Conservation (phyloP, 2,329 filamentous ascomycete species). For the Aspergillus vadensis region DNA sequence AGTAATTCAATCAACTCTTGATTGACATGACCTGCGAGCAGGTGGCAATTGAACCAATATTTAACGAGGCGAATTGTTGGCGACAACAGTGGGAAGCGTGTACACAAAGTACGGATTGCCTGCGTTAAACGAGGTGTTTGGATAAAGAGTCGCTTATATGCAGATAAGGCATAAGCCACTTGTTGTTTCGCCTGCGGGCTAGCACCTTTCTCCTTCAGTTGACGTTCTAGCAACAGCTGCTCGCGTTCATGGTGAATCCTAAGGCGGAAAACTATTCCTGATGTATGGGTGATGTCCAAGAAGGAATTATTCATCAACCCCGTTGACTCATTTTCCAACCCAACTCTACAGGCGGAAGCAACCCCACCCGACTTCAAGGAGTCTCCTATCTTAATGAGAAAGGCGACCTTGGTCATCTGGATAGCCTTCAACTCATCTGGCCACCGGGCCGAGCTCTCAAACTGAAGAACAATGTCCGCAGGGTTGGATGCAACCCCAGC, state of each 20-base stretch:
- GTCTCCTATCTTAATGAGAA: constrained; percentile 72
- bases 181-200: constrained; percentile 68
- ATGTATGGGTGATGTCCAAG: constrained; percentile 76
- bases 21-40: constrained; percentile 72
- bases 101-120: constrained; percentile 76
- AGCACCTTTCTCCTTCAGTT: constrained; percentile 70
- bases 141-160: constrained; percentile 70
- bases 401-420: constrained; percentile 90
- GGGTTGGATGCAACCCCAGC: constrained; percentile 45
- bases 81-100: constrained; percentile 76
- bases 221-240: constrained; percentile 75
- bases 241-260: constrained; percentile 90
- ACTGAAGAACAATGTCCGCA: constrained; percentile 81
- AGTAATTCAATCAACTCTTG: constrained; percentile 85
- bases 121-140: constrained; percentile 79
- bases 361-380: constrained; percentile 66
- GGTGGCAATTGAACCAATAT: constrained; percentile 83
- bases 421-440: constrained; percentile 89
- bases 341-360: constrained; percentile 67
- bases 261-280: constrained; percentile 75
- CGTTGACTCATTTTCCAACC: constrained; percentile 73
- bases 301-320: constrained; percentile 76
- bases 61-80: constrained; percentile 82
- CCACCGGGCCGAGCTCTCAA: constrained; percentile 92
- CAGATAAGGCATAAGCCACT: constrained; percentile 67